A percentile compares a stretch with the other conserved stretches of the same genome.
These are phyloP conservation scores for Xylaria scruposa DNA, from an alignment of 495 filamentous ascomycete species.

Conservation along the genomic window DNA sequence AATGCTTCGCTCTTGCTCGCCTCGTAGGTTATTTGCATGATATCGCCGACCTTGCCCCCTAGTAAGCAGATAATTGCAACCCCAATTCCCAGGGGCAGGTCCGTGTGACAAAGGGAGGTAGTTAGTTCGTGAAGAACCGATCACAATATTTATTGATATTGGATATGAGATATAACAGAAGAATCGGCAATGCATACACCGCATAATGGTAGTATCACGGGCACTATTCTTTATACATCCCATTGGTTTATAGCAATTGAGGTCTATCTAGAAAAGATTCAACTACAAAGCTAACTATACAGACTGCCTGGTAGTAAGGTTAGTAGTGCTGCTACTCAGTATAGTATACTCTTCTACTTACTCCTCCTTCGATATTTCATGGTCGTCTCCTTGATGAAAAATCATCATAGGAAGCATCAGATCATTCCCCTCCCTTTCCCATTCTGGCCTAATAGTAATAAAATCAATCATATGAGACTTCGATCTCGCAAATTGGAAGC, in stretches of 20 bases:
- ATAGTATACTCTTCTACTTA: neutral
- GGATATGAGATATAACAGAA: neutral
- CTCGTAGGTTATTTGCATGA: too few relatives aligned
- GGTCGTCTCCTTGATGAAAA: neutral
- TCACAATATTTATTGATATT: neutral
- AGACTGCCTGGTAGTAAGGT: neutral
- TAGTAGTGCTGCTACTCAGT: neutral
- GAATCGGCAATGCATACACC: neutral
- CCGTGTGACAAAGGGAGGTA: neutral
- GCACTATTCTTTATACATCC: neutral
- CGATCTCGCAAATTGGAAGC: constrained; percentile 4
- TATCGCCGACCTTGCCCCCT: too few relatives aligned
- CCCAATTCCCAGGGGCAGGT: too few relatives aligned
- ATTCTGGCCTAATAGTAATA: constrained; percentile 2
- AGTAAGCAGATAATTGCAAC: too few relatives aligned
- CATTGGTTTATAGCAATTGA: neutral
- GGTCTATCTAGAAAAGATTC: neutral
- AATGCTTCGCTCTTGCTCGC: too few relatives aligned
- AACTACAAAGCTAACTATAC: neutral
- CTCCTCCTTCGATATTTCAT: neutral
- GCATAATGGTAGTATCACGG: neutral
- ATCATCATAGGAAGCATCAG: neutral
- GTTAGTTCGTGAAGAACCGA: neutral
- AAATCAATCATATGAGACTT: neutral
- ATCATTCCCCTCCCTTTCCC: neutral